Evolutionary conservation across 768 basidiomycete genomes (phyloP), one percentile per base, ranked within the genome.

Genomic region (Cyathus striatus): DNA sequence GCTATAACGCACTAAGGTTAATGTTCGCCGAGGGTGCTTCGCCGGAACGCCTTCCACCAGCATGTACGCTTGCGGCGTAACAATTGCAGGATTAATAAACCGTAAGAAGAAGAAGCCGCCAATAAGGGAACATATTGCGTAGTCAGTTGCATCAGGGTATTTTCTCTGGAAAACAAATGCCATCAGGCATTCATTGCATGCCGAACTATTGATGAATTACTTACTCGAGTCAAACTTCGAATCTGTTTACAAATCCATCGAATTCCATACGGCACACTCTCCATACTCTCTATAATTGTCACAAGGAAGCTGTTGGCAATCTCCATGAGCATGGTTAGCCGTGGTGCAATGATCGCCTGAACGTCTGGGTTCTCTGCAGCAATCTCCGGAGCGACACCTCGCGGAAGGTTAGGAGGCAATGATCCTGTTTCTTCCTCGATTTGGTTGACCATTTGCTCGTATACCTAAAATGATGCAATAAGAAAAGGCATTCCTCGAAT

Each of bases 231-330:
- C 59, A 99, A 65, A 70, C 92, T 95, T 49, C 93, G 74, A 59
- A 99, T 99, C 65, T 99, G 96, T 65, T 99, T 99, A 70, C 96
- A 99, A 59, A 99, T 99, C 96, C 96, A 99, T 51, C 96, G 79
- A 49, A 99, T 99, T 55, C 96, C 96, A 57, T 99, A 99, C 21
- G 96, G 96, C 12, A 98, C 96, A 54, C 87, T 93, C 55, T 99
- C 96, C 83, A 97, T 83, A 49, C 90, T 93, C 49, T 97, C 95
- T 55, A 99, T 98, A 57, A 99, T 99, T 6, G 96, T 99, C 24
- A 91, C 73, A 46, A 99, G 72, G 70, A 99, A 98, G 56, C 87
- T 90, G 57, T 98, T 98, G 38, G 96, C 96, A 47, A 99, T 99
- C 62, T 99, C 96, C 93, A 99, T 98, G 49, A 99, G 75, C 96